Evolutionary conservation across 73 alveolate genomes (phyloP), one percentile per base, ranked within the genome.

Genomic region (Symbiodinium natans): DNA sequence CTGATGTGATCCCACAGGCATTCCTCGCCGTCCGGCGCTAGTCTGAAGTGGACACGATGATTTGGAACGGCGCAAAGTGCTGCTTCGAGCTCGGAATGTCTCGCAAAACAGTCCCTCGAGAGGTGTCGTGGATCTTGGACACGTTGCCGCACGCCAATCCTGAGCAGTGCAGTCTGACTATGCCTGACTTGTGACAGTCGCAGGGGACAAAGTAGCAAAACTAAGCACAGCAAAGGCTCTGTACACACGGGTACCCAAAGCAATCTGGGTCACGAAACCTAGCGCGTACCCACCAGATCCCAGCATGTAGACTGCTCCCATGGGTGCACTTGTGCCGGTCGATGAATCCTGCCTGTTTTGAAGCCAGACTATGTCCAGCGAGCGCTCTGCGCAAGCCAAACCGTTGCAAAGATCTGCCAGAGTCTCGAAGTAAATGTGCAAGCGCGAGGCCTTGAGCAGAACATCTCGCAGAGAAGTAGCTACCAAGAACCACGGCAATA

Each of bases 191-290:
- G n/a, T n/a, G n/a, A n/a, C n/a, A n/a, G n/a, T n/a, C n/a, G n/a
- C n/a, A 63, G 17, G 36, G 6, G 36, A 63, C 74, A 63, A 63
- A 63, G 13, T 13, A 46, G n/a, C 92, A 36, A 23, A 43, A 82
- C 43, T 34, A n/a, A 39, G 39, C 36, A 27, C 31, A 27, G 41
- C 80, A 73, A 41, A 90, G 97, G 29, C 48, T 17, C 97, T 71
- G 97, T 42, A 90, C 89, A 73, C 97, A 90, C 3, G 97, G 97
- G 10, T 90, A 90, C 52, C 97, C 97, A 42, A 90, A 90, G 97
- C 77, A 46, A 42, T 90, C 97, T 41, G 97, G 97, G 48, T 90
- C 89, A 4, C 97, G 77, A 33, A 90, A 90, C 97, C 97, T 90
- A 43, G 36, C 80, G 13, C 7, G 17, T n/a, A 63, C 77, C 36